These are phyloP conservation scores for Phallus indusiatus DNA, from an alignment of 768 basidiomycete genomes.

Conservation along the genomic window DNA sequence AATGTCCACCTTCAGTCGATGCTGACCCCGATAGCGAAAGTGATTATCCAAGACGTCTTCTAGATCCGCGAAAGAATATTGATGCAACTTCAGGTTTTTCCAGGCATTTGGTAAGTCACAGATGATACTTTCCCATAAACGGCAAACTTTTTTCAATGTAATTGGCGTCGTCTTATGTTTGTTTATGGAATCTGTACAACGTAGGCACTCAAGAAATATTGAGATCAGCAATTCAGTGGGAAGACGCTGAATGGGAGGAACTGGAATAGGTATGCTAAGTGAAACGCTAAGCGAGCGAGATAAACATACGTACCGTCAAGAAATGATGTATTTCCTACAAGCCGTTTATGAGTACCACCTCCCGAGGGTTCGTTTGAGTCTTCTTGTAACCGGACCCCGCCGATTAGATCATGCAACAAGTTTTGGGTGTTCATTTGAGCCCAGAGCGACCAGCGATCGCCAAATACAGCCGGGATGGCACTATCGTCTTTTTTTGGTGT, in stretches of 20 bases:
- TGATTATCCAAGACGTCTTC: not conserved
- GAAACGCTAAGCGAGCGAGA: not conserved
- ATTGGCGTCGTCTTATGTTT: not conserved
- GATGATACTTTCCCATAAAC: not conserved
- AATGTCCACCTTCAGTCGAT: not conserved
- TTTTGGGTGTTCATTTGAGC: too few relatives aligned
- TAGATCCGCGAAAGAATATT: not conserved
- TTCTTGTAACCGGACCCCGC: too few relatives aligned
- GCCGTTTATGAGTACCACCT: too few relatives aligned
- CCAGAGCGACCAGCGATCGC: too few relatives aligned
- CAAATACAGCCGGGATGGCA: too few relatives aligned
- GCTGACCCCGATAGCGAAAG: not conserved
- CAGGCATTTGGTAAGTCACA: not conserved
- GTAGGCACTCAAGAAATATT: not conserved
- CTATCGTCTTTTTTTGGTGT: too few relatives aligned
- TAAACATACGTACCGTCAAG: not conserved
- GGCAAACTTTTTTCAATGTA: not conserved
- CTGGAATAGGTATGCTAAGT: not conserved
- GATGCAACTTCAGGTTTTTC: not conserved
- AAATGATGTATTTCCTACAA: not conserved
- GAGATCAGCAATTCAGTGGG: not conserved
- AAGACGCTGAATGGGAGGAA: not conserved
- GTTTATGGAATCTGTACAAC: not conserved
- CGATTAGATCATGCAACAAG: too few relatives aligned
- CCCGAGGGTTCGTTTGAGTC: too few relatives aligned